Evolutionary conservation across 1,139 yeast genomes (phyloP).

Genomic region (Suhomyces coccinellae): DNA sequence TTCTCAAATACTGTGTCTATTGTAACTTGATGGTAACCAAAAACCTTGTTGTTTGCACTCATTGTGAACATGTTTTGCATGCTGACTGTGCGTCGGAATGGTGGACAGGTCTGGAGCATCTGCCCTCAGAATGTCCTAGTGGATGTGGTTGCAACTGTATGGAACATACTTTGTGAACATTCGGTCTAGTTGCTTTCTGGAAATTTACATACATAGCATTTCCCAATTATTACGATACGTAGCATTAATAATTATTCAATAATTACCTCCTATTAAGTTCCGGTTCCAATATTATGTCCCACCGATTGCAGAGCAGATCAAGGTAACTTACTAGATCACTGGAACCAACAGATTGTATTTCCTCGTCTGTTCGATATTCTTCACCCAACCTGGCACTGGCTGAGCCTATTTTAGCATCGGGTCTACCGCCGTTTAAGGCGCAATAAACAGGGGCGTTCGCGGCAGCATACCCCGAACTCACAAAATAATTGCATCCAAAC

Average conservation of each 20-base stretch:
- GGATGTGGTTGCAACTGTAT: constrained; percentile 89
- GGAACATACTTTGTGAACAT: constrained; percentile 11
- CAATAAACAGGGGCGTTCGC: constrained; percentile 73
- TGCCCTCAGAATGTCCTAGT: constrained; percentile 64
- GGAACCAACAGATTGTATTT: constrained; percentile 7
- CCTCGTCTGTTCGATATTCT: constrained; percentile 31
- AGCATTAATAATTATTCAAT: no score
- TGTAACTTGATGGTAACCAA: constrained; percentile 65
- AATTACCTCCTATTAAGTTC: not conserved
- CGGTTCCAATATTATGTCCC: constrained; percentile 6
- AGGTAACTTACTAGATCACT: constrained; percentile 9
- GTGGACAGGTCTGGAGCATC: constrained; percentile 54
- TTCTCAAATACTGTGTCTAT: constrained; percentile 52
- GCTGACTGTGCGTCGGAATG: constrained; percentile 76
- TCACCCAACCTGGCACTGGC: constrained; percentile 62
- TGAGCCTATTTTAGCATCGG: constrained; percentile 71
- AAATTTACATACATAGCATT: no score
- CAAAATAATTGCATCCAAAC: constrained; percentile 85
- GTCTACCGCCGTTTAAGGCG: constrained; percentile 42
- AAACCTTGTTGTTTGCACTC: constrained; percentile 65
- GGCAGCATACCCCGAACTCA: constrained; percentile 82
- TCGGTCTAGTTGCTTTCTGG: no score
- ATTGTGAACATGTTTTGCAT: constrained; percentile 80
- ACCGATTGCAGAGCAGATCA: constrained; percentile 6
- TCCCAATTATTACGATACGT: not conserved